phyloP scores from a whole-genome alignment of 805 yeast genomes.

The Saccharomycodes ludwigii region DNA sequence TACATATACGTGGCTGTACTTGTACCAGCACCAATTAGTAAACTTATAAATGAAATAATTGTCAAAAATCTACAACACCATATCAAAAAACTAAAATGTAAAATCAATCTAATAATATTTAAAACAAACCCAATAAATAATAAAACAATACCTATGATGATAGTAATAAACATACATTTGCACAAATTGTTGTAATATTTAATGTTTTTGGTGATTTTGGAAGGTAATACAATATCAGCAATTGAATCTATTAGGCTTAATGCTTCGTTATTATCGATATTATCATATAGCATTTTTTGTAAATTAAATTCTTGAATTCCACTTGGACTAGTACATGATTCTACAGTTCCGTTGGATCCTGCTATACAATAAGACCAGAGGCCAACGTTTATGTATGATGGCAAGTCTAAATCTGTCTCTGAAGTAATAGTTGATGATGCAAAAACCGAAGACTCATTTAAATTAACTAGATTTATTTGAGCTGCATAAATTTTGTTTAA shows the following conservation, averaged over 20 bases:
- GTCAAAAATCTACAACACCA: slow-evolving; percentile 35
- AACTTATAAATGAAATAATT: slow-evolving; percentile 26
- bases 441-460: slow-evolving; percentile 13
- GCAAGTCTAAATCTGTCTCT: slow-evolving; percentile 25
- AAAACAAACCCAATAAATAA: slow-evolving; percentile 30
- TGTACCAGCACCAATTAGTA: slow-evolving; percentile 36
- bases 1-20: slow-evolving; percentile 50
- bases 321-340: slow-evolving; percentile 18
- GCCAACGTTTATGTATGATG: slow-evolving; percentile 38
- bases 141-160: slow-evolving; percentile 36
- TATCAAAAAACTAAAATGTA: slow-evolving; percentile 26
- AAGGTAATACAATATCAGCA: slow-evolving; percentile 38
- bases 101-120: slow-evolving; percentile 20
- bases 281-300: slow-evolving; percentile 14
- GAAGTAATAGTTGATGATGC: slow-evolving; percentile 10
- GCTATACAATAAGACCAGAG: slow-evolving; percentile 57
- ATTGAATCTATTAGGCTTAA: slow-evolving; percentile 11
- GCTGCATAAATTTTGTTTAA: slow-evolving; percentile 35
- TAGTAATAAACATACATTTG: slow-evolving; percentile 46
- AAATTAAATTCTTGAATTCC: slow-evolving; percentile 20
- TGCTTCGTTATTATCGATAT: slow-evolving; percentile 18
- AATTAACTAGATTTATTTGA: slow-evolving; percentile 30
- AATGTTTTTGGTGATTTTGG: slow-evolving; percentile 34
- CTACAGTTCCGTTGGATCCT: slow-evolving; percentile 10
- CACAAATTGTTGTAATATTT: slow-evolving; percentile 34